Evolutionary conservation across 768 basidiomycete species (phyloP).

Genomic region (Psilocybe azurescens): DNA sequence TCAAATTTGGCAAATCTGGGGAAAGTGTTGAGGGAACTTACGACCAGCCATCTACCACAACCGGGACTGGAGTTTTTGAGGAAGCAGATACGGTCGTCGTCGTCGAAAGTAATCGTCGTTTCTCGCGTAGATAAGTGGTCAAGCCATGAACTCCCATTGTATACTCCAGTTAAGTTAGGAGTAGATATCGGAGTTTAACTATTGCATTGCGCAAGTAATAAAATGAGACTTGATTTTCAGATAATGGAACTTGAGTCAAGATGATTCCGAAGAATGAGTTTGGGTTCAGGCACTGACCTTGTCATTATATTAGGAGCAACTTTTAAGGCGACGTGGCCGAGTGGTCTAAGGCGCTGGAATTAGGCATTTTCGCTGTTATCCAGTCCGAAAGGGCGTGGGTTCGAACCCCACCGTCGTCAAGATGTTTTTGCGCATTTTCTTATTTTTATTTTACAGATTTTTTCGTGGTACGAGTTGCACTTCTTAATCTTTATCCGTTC

Average conservation of each 20-base stretch:
- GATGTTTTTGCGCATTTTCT: slow-evolving; percentile 3
- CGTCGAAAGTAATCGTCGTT: slow-evolving; percentile 46
- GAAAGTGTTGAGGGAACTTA: slow-evolving; percentile 48
- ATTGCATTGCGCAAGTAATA: not conserved
- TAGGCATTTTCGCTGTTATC: slow-evolving; percentile 39
- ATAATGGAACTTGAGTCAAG: too few relatives aligned
- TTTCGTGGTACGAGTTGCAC: not conserved
- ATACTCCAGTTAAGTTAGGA: not conserved
- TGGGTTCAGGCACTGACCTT: too few relatives aligned
- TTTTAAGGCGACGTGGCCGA: slow-evolving; percentile 55
- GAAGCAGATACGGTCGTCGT: slow-evolving; percentile 29
- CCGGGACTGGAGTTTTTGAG: slow-evolving; percentile 38
- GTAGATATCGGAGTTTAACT: not conserved
- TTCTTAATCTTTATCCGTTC: too few relatives aligned
- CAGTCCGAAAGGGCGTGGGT: slow-evolving; percentile 49
- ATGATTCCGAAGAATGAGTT: too few relatives aligned
- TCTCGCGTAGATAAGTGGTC: slow-evolving; percentile 56
- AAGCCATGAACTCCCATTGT: slow-evolving; percentile 60
- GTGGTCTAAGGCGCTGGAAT: slow-evolving; percentile 68
- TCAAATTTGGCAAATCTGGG: slow-evolving; percentile 15
- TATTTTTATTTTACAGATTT: not conserved
- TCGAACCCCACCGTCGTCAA: slow-evolving; percentile 51
- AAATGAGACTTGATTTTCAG: not conserved
- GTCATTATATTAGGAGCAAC: not conserved
- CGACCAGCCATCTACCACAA: slow-evolving; percentile 90